Percentiles rank a stretch among this genome's conserved stretches.
Conservation (phyloP, 768 basidiomycete genomes). For the Tylopilus balloui region DNA sequence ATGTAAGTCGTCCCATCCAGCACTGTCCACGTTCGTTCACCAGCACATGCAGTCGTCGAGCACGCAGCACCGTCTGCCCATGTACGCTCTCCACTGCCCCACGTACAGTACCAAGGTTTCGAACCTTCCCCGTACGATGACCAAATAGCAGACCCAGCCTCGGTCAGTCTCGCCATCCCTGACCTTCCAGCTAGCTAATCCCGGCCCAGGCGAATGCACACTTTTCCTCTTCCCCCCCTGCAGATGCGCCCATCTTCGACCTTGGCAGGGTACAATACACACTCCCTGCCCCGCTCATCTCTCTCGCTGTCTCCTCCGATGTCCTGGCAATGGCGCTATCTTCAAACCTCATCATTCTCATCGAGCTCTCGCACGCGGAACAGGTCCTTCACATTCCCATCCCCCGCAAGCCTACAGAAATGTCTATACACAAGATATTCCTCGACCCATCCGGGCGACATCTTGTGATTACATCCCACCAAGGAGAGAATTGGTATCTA, state of each 20-base stretch:
- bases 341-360: conserved; percentile 76
- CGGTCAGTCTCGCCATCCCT: conserved; percentile 7
- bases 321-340: conserved; percentile 79
- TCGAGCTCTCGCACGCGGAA: conserved; percentile 84
- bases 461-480: conserved; percentile 76
- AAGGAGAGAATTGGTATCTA: conserved; percentile 94
- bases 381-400: conserved; percentile 80
- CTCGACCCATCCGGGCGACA: conserved; percentile 92
- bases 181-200: conserved; percentile 6
- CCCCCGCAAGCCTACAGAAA: conserved; percentile 67
- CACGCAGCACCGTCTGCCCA: conserved; percentile 57
- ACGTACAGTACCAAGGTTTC: conserved; percentile 83
- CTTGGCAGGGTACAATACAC: conserved; percentile 87
- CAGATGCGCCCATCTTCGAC: conserved; percentile 64
- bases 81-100: conserved; percentile 42
- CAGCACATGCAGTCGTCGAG: conserved; percentile 67
- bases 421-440: conserved; percentile 79
- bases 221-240: conserved; percentile 29
- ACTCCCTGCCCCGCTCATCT: conserved; percentile 78
- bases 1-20: conserved; percentile 39
- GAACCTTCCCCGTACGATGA: conserved; percentile 62
- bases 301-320: conserved; percentile 82
- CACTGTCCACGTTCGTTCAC: not conserved
- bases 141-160: conserved; percentile 40
- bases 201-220: conserved; percentile 28